These are phyloP conservation scores for Boletus coccyginus DNA, from an alignment of 768 basidiomycete species.

Conservation along the genomic window DNA sequence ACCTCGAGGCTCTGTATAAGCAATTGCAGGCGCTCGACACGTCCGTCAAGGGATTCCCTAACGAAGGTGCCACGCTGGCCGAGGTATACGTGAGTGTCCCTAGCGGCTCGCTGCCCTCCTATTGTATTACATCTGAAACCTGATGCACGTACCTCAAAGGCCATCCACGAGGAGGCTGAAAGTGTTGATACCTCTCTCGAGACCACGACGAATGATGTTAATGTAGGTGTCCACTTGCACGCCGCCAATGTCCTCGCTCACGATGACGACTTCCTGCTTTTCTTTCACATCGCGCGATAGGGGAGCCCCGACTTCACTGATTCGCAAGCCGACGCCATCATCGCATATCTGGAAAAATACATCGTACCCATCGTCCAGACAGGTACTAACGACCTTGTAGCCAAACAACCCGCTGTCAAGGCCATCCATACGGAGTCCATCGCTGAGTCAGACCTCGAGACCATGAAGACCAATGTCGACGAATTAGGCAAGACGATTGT, in stretches of 20 bases:
- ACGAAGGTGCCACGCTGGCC: rapidly evolving
- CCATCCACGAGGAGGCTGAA: rapidly evolving
- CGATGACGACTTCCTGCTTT: background rate
- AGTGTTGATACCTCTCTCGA: rapidly evolving
- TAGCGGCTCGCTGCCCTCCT: background rate
- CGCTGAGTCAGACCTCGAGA: background rate
- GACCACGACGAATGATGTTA: background rate
- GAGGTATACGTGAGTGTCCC: background rate
- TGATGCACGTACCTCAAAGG: background rate
- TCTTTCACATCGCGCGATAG: background rate
- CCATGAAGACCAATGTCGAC: background rate
- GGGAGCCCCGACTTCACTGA: background rate
- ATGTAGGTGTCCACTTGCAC: background rate
- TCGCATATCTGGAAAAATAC: rapidly evolving
- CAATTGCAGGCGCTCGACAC: background rate
- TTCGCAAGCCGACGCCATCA: background rate
- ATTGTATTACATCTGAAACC: background rate
- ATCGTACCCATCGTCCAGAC: background rate
- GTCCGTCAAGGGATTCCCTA: background rate
- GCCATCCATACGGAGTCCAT: rapidly evolving
- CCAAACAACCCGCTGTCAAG: background rate
- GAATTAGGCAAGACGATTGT: background rate
- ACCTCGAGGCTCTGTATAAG: background rate
- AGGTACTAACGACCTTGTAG: background rate
- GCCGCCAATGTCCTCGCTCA: background rate